Evolutionary conservation across 768 basidiomycete species (phyloP).

Genomic region (Tylopilus rubrobrunneus): DNA sequence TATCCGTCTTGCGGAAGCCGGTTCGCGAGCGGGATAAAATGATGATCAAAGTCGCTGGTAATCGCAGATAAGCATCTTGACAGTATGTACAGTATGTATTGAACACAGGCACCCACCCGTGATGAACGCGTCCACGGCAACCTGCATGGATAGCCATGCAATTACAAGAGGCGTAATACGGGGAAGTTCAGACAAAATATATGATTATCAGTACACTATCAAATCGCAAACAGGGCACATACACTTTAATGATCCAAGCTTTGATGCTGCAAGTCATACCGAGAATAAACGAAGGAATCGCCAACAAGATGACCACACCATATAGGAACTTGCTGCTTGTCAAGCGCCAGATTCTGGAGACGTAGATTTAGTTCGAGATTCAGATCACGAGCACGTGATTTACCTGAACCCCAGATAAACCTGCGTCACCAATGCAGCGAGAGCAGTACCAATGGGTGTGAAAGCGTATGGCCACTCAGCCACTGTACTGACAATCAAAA

Average conservation of each 20-base stretch:
- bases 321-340: constrained; percentile 21
- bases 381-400: neutral
- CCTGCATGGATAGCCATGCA: constrained; percentile 46
- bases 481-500: constrained; percentile 22
- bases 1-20: neutral
- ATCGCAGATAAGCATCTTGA: no score
- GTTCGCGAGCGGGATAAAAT: neutral
- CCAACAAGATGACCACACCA: constrained; percentile 33
- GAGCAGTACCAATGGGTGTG: constrained; percentile 43
- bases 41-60: neutral
- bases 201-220: neutral
- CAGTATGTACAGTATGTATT: no score
- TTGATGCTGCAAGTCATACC: constrained; percentile 42
- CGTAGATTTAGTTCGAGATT: neutral
- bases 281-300: constrained; percentile 39
- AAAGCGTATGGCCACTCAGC: constrained; percentile 49
- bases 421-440: constrained; percentile 50
- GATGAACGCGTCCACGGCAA: constrained; percentile 40
- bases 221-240: constrained; percentile 7
- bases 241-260: constrained; percentile 42
- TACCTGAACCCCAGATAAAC: constrained; percentile 39
- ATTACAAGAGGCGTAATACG: constrained; percentile 41
- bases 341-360: constrained; percentile 15
- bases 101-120: constrained; percentile 30
- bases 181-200: constrained; percentile 39